Conservation (phyloP, 495 filamentous ascomycete genomes). For the Platismatia glauca region DNA sequence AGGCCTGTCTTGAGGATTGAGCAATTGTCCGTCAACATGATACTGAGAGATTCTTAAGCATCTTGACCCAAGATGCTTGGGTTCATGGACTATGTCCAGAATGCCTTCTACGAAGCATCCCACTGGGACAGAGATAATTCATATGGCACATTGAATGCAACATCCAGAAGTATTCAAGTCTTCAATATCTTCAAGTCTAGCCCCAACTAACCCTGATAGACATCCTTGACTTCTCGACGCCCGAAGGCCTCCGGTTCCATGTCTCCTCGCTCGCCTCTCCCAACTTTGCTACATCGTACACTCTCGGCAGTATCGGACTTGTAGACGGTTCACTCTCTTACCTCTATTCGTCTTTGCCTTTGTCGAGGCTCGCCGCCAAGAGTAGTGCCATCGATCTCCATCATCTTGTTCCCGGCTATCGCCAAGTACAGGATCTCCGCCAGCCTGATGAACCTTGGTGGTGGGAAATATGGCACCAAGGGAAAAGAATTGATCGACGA, state of each 20-base stretch:
- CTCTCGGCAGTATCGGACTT: constrained; percentile 70
- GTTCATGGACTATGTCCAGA: constrained; percentile 97
- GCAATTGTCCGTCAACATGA: not conserved
- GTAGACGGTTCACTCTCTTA: constrained; percentile 90
- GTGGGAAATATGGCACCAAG: constrained; percentile 45
- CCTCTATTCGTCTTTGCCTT: constrained; percentile 72
- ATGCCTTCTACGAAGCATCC: constrained; percentile 79
- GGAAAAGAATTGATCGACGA: constrained; percentile 35
- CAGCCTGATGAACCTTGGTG: constrained; percentile 38
- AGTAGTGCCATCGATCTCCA: constrained; percentile 54
- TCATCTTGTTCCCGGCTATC: constrained; percentile 60
- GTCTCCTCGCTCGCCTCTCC: constrained; percentile 81
- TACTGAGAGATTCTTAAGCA: not conserved
- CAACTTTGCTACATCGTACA: constrained; percentile 87
- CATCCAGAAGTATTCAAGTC: constrained; percentile 56
- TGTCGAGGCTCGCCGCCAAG: constrained; percentile 45
- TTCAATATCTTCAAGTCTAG: not conserved
- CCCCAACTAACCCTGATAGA: constrained; percentile 36
- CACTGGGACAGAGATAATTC: constrained; percentile 90
- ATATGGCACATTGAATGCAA: constrained; percentile 80
- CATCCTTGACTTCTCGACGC: constrained; percentile 75
- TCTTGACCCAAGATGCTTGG: constrained; percentile 58
- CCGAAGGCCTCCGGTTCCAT: constrained; percentile 67
- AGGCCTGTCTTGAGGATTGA: not conserved
- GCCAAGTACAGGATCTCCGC: constrained; percentile 49